Conservation (phyloP, 2,329 filamentous ascomycete genomes). For the Bipolaris sorokiniana region DNA sequence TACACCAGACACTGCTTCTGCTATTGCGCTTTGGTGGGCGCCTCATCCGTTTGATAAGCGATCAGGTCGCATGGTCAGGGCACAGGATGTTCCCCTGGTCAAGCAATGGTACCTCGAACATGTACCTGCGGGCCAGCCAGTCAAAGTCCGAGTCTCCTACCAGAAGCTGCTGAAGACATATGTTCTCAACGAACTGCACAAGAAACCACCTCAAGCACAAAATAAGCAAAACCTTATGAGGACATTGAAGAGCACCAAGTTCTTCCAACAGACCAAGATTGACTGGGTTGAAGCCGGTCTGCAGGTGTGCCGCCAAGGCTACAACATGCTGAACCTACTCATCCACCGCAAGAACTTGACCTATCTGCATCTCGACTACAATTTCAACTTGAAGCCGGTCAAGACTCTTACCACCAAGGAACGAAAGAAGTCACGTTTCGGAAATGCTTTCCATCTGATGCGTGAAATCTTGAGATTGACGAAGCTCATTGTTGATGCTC, state of each 20-base stretch:
- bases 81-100: conserved; percentile 93
- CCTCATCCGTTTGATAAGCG: conserved; percentile 94
- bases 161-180: conserved; percentile 97
- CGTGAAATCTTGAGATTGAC: conserved; percentile 94
- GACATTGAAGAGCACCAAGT: conserved; percentile 94
- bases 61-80: conserved; percentile 93
- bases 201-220: conserved; percentile 91
- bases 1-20: conserved; percentile 85
- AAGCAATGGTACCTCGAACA: conserved; percentile 99
- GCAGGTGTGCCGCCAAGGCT: conserved; percentile 96
- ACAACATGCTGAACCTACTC: conserved; percentile 98
- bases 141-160: conserved; percentile 97
- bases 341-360: conserved; percentile 99
- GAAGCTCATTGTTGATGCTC: conserved; percentile 96
- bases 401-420: conserved; percentile 99
- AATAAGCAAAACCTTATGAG: conserved; percentile 91
- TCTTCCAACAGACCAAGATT: conserved; percentile 99
- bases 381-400: conserved; percentile 98
- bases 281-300: conserved; percentile 99
- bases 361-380: conserved; percentile 98
- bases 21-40: conserved; percentile 97
- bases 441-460: conserved; percentile 99
- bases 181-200: conserved; percentile 95
- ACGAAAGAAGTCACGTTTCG: conserved; percentile 98
- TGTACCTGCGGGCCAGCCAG: conserved; percentile 85